Evolutionary conservation across 345 rosid species (phyloP).

Genomic region (Alliaria petiolata): DNA sequence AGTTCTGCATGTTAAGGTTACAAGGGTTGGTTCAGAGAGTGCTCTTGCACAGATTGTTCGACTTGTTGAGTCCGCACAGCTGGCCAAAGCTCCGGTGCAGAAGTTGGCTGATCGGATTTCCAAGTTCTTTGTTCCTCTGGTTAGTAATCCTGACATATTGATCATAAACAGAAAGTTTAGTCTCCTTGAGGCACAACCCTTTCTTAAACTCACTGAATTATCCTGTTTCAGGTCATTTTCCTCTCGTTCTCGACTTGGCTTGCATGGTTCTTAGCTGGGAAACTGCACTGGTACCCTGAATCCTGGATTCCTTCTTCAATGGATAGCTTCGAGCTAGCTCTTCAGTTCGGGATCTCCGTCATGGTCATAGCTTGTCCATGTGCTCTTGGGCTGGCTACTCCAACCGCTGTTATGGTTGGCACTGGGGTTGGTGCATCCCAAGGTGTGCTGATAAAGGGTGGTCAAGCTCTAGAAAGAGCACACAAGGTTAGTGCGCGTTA

Average conservation of each 20-base stretch:
- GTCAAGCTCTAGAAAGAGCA: slow-evolving; percentile 88
- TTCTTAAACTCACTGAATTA: neutral
- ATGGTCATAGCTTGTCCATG: slow-evolving; percentile 99
- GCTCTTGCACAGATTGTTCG: slow-evolving; percentile 94
- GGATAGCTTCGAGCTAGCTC: slow-evolving; percentile 92
- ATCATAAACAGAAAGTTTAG: neutral
- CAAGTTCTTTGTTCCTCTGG: slow-evolving; percentile 85
- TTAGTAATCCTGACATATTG: slow-evolving; percentile 20
- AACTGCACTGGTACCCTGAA: slow-evolving; percentile 69
- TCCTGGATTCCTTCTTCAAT: slow-evolving; percentile 93
- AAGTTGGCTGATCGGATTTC: slow-evolving; percentile 91
- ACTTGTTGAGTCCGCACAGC: slow-evolving; percentile 91
- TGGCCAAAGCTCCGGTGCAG: slow-evolving; percentile 98
- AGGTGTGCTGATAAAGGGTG: slow-evolving; percentile 92
- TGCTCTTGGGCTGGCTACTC: slow-evolving; percentile 96
- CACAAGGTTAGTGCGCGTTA: slow-evolving; percentile 49
- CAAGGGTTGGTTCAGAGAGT: slow-evolving; percentile 90
- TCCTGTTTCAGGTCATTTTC: slow-evolving; percentile 57
- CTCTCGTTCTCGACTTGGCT: slow-evolving; percentile 86
- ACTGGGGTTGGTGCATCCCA: slow-evolving; percentile 98
- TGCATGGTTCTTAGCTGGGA: slow-evolving; percentile 85
- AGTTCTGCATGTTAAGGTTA: slow-evolving; percentile 65
- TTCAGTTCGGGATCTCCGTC: slow-evolving; percentile 97
- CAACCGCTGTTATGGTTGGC: slow-evolving; percentile 99
- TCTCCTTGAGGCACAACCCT: neutral